Percentiles rank a stretch among this genome's conserved stretches.
Conservation (phyloP, 2,329 filamentous ascomycete species). For the Fusarium musae region DNA sequence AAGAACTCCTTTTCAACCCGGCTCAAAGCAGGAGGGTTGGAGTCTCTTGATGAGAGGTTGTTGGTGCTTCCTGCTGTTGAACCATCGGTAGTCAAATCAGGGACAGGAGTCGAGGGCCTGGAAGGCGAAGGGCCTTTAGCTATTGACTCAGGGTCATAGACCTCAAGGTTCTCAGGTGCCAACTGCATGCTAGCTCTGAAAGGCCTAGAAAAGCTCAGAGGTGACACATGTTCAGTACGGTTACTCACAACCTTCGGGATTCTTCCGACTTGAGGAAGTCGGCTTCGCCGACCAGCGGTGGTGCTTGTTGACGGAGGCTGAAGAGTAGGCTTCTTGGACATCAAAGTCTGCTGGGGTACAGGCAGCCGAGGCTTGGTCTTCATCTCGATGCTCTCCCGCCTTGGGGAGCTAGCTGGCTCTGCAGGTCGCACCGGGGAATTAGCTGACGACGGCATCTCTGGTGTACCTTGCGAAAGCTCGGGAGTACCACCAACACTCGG, state of each 20-base stretch:
- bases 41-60: slow-evolving; percentile 47
- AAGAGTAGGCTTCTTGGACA: slow-evolving; percentile 6
- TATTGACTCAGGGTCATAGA: slow-evolving; percentile 52
- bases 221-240: slow-evolving; percentile 72
- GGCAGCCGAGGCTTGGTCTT: slow-evolving; percentile 13
- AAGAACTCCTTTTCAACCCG: slow-evolving; percentile 72
- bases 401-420: background rate
- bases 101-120: slow-evolving; percentile 51
- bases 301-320: slow-evolving; percentile 2
- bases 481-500: slow-evolving; percentile 27
- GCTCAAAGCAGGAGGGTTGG: slow-evolving; percentile 43
- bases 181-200: slow-evolving; percentile 68
- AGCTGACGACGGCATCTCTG: slow-evolving; percentile 25
- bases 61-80: slow-evolving; percentile 50
- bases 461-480: slow-evolving; percentile 26
- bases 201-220: slow-evolving; percentile 86
- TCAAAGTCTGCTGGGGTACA: slow-evolving; percentile 9
- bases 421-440: slow-evolving; percentile 15
- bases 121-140: slow-evolving; percentile 61
- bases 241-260: slow-evolving; percentile 85
- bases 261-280: slow-evolving; percentile 83
- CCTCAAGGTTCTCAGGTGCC: slow-evolving; percentile 45
- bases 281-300: slow-evolving; percentile 56
- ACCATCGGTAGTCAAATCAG: slow-evolving; percentile 52
- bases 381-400: background rate